Evolutionary conservation across 805 yeast species (phyloP).

Genomic region (Kockiozyma suomiensis): DNA sequence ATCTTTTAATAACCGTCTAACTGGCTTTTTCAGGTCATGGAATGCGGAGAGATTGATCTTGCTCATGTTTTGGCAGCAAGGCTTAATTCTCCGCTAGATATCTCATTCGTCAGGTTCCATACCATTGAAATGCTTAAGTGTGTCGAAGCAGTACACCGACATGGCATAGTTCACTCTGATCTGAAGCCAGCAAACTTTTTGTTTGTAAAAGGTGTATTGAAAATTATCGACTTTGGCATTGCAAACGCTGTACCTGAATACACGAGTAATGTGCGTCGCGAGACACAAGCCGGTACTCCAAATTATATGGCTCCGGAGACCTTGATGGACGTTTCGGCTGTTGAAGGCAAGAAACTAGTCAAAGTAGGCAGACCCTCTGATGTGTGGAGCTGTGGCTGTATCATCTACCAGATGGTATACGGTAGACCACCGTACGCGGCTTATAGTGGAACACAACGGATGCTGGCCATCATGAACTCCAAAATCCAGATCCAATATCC

Average conservation of each 20-base stretch:
- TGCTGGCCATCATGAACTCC: conserved; percentile 85
- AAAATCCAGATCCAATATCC: conserved; percentile 72
- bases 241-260: conserved; percentile 92
- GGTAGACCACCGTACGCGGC: conserved; percentile 89
- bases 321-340: conserved; percentile 58
- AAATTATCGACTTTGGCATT: conserved; percentile 89
- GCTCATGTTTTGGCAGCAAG: conserved; percentile 75
- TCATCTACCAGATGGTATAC: conserved; percentile 91
- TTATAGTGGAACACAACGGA: conserved; percentile 72
- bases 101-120: conserved; percentile 78
- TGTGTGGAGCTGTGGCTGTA: conserved; percentile 98
- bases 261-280: conserved; percentile 86
- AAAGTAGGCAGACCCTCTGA: conserved; percentile 94
- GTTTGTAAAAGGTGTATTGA: conserved; percentile 74
- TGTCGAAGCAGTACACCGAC: conserved; percentile 82
- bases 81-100: conserved; percentile 55
- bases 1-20: background rate
- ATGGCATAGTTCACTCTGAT: conserved; percentile 84
- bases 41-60: conserved; percentile 89
- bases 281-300: conserved; percentile 91
- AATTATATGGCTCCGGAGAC: conserved; percentile 99
- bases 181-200: conserved; percentile 60
- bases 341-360: conserved; percentile 49
- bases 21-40: conserved; percentile 56
- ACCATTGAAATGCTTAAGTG: conserved; percentile 78